phyloP scores from a whole-genome alignment of 2,329 filamentous ascomycete species.

The Raffaelea arxii region DNA sequence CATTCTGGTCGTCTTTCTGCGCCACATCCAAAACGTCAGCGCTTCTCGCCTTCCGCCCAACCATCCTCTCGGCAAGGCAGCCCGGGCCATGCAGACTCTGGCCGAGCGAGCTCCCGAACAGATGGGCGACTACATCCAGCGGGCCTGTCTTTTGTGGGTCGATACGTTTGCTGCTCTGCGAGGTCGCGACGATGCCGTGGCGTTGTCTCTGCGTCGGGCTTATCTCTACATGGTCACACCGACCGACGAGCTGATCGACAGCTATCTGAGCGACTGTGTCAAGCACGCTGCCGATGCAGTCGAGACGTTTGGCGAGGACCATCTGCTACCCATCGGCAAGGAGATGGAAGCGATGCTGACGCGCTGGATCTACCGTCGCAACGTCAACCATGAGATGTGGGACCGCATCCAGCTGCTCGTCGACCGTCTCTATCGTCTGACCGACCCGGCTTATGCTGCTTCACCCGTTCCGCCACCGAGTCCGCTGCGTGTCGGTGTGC shows the following conservation, averaged over 20 bases:
- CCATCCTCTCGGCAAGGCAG: not conserved
- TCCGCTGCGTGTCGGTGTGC: too few species aligned
- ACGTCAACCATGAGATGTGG: not conserved
- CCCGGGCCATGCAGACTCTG: not conserved
- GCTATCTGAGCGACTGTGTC: not conserved
- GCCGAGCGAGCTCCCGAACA: not conserved
- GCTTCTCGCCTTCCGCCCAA: not conserved
- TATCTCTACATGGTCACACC: not conserved
- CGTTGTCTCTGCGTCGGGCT: not conserved
- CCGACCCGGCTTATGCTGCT: not conserved
- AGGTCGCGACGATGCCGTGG: conserved; percentile 1
- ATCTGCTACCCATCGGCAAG: not conserved
- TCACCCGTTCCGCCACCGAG: too few species aligned
- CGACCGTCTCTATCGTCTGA: not conserved
- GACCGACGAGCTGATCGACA: not conserved
- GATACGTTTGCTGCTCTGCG: not conserved
- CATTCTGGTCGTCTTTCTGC: not conserved
- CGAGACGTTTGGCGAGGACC: not conserved
- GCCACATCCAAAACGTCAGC: not conserved
- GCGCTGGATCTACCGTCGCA: not conserved
- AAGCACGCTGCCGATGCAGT: not conserved
- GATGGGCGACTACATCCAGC: not conserved
- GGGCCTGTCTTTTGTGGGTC: not conserved
- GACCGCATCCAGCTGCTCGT: not conserved
- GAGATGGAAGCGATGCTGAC: conserved; percentile 1